phyloP scores from a whole-genome alignment of 1,139 yeast genomes.

The Blastobotrys aristatus region DNA sequence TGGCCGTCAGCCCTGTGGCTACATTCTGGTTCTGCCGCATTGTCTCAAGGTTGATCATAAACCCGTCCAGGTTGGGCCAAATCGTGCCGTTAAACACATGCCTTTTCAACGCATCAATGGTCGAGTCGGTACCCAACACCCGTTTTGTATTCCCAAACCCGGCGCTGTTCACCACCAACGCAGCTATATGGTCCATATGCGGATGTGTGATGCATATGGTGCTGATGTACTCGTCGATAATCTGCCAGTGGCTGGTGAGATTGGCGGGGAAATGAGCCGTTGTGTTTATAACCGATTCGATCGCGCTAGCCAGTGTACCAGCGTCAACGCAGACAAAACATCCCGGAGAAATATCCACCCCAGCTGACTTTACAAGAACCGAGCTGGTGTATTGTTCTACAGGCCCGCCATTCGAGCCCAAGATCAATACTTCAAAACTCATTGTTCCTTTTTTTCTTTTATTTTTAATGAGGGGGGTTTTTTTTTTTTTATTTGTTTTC shows the following conservation, averaged over 20 bases:
- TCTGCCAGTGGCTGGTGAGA: slow-evolving; percentile 26
- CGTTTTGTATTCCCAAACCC: slow-evolving; percentile 42
- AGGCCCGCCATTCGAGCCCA: slow-evolving; percentile 28
- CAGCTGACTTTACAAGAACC: slow-evolving; percentile 58
- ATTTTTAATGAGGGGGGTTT: background rate
- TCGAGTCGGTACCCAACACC: slow-evolving; percentile 51
- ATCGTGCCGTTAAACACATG: slow-evolving; percentile 67
- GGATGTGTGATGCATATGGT: slow-evolving; percentile 70
- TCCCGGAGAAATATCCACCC: slow-evolving; percentile 19
- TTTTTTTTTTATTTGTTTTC: background rate
- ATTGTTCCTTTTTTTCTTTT: background rate
- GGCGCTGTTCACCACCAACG: slow-evolving; percentile 68
- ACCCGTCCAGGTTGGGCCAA: slow-evolving; percentile 64
- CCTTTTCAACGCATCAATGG: slow-evolving; percentile 48
- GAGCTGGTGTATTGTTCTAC: slow-evolving; percentile 35
- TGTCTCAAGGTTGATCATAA: slow-evolving; percentile 19
- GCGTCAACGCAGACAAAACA: slow-evolving; percentile 64
- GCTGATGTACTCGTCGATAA: slow-evolving; percentile 30
- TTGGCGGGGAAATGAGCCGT: background rate
- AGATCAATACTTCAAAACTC: slow-evolving; percentile 4
- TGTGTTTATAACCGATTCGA: background rate
- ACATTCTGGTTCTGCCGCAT: background rate
- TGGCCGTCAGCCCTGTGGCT: background rate
- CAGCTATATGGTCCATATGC: slow-evolving; percentile 75
- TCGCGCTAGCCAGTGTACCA: slow-evolving; percentile 55